Base-by-base conservation (phyloP, 2,329 filamentous ascomycete genomes). In the Furcasterigmium furcatum region DNA sequence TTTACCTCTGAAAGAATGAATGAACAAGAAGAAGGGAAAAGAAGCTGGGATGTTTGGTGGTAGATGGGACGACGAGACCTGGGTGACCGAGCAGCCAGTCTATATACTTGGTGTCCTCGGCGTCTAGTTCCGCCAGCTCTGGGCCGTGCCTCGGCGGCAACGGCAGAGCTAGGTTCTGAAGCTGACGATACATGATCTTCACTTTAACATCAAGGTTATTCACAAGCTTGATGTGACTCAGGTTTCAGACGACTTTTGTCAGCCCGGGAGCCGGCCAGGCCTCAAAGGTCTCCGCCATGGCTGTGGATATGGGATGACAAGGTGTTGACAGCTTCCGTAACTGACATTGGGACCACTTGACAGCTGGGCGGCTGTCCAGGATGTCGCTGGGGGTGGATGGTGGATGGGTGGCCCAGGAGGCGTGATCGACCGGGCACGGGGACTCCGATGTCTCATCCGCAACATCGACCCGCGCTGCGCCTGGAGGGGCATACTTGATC, bases 21-120 rank as follows among this genome's bases (percentile, higher is more conserved):
- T 19, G 36, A 38, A 49, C 20, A 44, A 38, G 35, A 38, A 13
- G 16, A 46, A 39, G 43, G 30, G 43, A 43, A 46, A 36, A 45
- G 41, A 44, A 38, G 41, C 18, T 18, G n/a, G 18, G 34, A 18
- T 10, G 16, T 14, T 18, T 36, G 34, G 5, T 18, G 34, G 19
- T 36, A 18, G 34, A 19, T 18, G 9, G 19, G 34, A 36, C 12
- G n/a, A 18, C 4, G 9, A 19, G n/a, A 19, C 7, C 19, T 36
- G n/a, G 10, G 19, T 14, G n/a, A 9, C 9, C 34, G 9, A 16
- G 12, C 34, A 12, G 16, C 3, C 5, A 36, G n/a, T 9, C 18
- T 36, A 36, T 19, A 36, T 36, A 36, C n/a, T 36, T 18, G 24
- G n/a, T n/a, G n/a, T n/a, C n/a, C n/a, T n/a, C n/a, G n/a, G 13